Evolutionary conservation across 2,329 filamentous ascomycete genomes (phyloP), one percentile per base, ranked within the genome.

Genomic region (Diaporthe ampelina): DNA sequence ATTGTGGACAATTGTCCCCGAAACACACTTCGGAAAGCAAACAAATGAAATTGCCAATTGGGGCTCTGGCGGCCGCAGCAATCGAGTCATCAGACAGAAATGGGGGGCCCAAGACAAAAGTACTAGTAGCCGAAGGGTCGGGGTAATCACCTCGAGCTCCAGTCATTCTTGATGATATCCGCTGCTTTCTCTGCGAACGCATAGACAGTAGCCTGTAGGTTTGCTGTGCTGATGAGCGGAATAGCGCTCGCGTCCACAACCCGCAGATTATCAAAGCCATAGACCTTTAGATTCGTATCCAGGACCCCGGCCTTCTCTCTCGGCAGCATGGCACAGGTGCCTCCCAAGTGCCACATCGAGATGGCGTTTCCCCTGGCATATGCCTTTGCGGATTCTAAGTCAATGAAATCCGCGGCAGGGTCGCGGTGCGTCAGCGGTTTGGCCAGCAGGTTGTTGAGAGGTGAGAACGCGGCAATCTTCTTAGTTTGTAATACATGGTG

Each of bases 401-500:
- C 73, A 1, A 32, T 32, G 21, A 72, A 72, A 21, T 68, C 54
- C 3, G 73, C 61, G 4, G 73, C 69, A 86, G 82, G 32, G 78
- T 76, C 0, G 80, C 79, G 0, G 54, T 61, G 63, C 4, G 63
- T 68, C 26, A 69, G 17, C 2, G 73, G 73, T 61, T 68, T 15
- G 13, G n/a, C 59, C 32, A 69, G 73, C 48, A 72, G 13, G 9
- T 32, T 19, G 37, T 35, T 45, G 87, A 78, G 29, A 2, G 86
- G 84, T 15, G 80, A 74, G 0, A 84, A 84, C 17, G 76, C 71
- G 11, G 81, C 80, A 35, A 88, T 84, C 19, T 81, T 85, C 17
- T 84, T 78, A 0, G 81, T 81, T 40, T 89, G 85, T 0, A 80
- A 80, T 1, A 83, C 79, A 15, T 83, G 84, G 19, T 84, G 78